phyloP scores from a whole-genome alignment of 441 rosid species.

The Hura crepitans region DNA sequence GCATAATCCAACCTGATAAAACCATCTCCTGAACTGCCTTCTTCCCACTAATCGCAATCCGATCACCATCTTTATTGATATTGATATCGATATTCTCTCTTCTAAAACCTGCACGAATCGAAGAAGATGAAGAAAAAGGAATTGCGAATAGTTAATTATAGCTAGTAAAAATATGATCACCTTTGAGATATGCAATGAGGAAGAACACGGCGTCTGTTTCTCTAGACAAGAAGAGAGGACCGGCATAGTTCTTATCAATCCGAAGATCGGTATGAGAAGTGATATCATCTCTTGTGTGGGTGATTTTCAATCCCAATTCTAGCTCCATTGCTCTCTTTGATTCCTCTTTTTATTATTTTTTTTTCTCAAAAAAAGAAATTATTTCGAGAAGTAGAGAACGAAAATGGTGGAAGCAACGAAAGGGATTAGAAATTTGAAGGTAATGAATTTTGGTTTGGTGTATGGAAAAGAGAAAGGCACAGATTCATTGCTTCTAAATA shows the following conservation, averaged over 20 bases:
- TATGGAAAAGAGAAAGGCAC: conserved; percentile 30
- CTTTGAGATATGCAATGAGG: conserved; percentile 44
- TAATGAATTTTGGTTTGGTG: conserved; percentile 9
- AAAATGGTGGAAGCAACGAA: conserved; percentile 3
- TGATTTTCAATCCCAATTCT: conserved; percentile 71
- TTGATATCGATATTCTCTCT: conserved; percentile 53
- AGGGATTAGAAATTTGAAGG: not conserved
- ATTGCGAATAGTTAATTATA: too few relatives aligned
- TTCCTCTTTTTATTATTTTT: too few relatives aligned
- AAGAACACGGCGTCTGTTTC: conserved; percentile 65
- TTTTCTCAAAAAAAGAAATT: not conserved
- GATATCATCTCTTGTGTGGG: conserved; percentile 54
- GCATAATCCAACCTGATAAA: conserved; percentile 55
- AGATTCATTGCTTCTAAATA: conserved; percentile 44
- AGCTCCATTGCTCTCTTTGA: conserved; percentile 50
- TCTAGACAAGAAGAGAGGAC: conserved; percentile 54
- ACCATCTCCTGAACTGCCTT: conserved; percentile 69
- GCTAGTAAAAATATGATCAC: too few relatives aligned
- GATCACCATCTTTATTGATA: conserved; percentile 60
- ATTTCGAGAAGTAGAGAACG: not conserved
- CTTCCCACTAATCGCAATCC: conserved; percentile 47
- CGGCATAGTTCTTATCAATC: conserved; percentile 44
- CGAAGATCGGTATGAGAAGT: conserved; percentile 47
- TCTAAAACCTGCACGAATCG: conserved; percentile 46
- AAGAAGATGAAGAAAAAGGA: not conserved